phyloP scores from a whole-genome alignment of 2,329 filamentous ascomycete genomes.

The Diaporthe sp. region DNA sequence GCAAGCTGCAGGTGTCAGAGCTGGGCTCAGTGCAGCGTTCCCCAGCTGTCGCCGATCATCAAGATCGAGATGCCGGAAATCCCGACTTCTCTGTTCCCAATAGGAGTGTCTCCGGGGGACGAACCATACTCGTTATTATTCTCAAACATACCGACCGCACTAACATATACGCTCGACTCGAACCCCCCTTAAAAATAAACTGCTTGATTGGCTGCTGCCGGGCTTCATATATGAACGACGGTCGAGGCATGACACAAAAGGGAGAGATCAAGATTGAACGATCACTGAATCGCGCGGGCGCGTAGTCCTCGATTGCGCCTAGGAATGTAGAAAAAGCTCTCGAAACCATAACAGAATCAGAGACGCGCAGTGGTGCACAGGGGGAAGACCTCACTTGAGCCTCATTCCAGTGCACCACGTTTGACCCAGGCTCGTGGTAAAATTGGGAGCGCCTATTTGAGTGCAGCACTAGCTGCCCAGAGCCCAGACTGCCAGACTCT shows the following conservation, averaged over 20 bases:
- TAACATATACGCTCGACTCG: neutral
- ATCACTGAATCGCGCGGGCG: neutral
- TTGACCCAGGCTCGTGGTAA: constrained; percentile 3
- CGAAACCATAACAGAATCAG: neutral
- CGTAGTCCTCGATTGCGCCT: neutral
- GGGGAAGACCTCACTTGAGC: constrained; percentile 4
- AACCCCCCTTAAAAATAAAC: neutral
- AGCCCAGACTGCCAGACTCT: neutral
- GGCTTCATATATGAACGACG: constrained; percentile 14
- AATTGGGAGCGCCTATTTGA: constrained; percentile 2
- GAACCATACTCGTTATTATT: constrained; percentile 16
- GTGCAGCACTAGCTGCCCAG: neutral
- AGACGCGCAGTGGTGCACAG: neutral
- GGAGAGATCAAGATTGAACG: neutral
- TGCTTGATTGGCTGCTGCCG: constrained; percentile 7
- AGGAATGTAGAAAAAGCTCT: constrained; percentile 9
- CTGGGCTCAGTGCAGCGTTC: neutral
- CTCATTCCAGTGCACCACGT: constrained; percentile 26
- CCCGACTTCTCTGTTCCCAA: neutral
- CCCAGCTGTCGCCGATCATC: neutral
- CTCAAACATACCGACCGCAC: constrained; percentile 21
- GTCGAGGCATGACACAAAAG: neutral
- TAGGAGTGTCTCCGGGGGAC: neutral
- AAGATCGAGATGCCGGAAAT: constrained; percentile 5
- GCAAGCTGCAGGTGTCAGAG: neutral